Conservation (phyloP, 768 basidiomycete genomes). For the Leucocoprinus sp. region DNA sequence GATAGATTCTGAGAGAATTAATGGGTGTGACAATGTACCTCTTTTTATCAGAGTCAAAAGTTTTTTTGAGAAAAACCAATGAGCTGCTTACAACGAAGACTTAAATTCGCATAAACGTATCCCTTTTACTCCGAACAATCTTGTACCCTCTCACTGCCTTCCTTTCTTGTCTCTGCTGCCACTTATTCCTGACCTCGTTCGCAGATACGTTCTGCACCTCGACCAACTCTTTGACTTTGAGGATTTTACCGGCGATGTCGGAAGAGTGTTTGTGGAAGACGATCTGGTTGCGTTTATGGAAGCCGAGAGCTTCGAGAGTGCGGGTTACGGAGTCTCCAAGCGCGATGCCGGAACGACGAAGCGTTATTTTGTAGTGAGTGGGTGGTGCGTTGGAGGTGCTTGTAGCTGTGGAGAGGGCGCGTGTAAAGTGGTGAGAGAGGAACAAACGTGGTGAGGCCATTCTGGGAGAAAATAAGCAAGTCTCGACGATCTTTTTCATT, state of each 20-base stretch:
- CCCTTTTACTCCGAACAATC: slow-evolving; percentile 35
- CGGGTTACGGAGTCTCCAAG: slow-evolving; percentile 61
- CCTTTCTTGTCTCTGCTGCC: slow-evolving; percentile 59
- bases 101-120: slow-evolving; percentile 25
- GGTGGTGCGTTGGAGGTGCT: neutral
- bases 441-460: slow-evolving; percentile 3
- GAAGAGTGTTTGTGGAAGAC: slow-evolving; percentile 73
- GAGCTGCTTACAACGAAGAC: neutral
- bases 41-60: no score
- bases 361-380: slow-evolving; percentile 87
- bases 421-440: neutral
- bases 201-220: slow-evolving; percentile 79
- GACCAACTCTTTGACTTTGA: slow-evolving; percentile 83
- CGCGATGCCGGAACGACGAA: slow-evolving; percentile 80
- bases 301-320: slow-evolving; percentile 75
- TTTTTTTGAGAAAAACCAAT: no score
- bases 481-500: neutral
- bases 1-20: no score
- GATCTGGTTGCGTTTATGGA: slow-evolving; percentile 76
- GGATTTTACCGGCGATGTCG: slow-evolving; percentile 77
- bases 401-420: slow-evolving; percentile 7
- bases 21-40: no score
- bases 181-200: slow-evolving; percentile 57
- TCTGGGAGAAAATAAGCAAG: neutral
- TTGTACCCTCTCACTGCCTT: slow-evolving; percentile 62